Conservation (phyloP, 1,284 basidiomycete species). For the Tremellales sp. region DNA sequence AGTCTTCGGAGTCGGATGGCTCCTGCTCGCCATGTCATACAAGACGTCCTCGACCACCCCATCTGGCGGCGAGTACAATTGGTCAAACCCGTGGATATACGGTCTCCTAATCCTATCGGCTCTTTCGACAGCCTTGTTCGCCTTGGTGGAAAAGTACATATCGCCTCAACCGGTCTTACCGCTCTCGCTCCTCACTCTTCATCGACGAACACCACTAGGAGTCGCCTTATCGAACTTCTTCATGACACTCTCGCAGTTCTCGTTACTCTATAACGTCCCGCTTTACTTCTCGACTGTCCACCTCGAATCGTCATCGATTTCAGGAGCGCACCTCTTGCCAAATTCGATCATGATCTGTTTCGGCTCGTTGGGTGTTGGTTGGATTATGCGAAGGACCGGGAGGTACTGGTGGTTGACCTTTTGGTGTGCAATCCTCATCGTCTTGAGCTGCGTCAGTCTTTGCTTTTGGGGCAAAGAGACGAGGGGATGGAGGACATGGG, state of each 20-base stretch:
- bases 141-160: constrained; percentile 66
- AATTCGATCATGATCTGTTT: constrained; percentile 61
- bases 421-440: constrained; percentile 16
- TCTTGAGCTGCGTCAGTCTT: constrained; percentile 22
- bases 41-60: constrained; percentile 55
- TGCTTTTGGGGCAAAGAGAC: constrained; percentile 48
- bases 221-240: constrained; percentile 72
- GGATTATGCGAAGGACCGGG: constrained; percentile 78
- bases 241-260: constrained; percentile 63
- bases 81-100: constrained; percentile 66
- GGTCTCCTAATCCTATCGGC: constrained; percentile 60
- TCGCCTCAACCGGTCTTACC: constrained; percentile 80
- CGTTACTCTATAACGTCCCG: constrained; percentile 82
- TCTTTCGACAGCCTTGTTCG: constrained; percentile 58
- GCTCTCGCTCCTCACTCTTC: constrained; percentile 63
- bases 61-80: constrained; percentile 44
- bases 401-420: constrained; percentile 62
- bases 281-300: constrained; percentile 85
- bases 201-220: constrained; percentile 63
- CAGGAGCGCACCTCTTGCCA: constrained; percentile 80
- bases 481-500: constrained; percentile 47
- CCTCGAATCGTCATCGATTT: constrained; percentile 63
- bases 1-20: constrained; percentile 64
- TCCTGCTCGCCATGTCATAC: constrained; percentile 71
- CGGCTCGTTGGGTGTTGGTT: constrained; percentile 79